A percentile compares a stretch with the other conserved stretches of the same genome.
Evolutionary conservation across 352 stramenopile genomes (phyloP).

Genomic region (Saprolegnia parasitica): DNA sequence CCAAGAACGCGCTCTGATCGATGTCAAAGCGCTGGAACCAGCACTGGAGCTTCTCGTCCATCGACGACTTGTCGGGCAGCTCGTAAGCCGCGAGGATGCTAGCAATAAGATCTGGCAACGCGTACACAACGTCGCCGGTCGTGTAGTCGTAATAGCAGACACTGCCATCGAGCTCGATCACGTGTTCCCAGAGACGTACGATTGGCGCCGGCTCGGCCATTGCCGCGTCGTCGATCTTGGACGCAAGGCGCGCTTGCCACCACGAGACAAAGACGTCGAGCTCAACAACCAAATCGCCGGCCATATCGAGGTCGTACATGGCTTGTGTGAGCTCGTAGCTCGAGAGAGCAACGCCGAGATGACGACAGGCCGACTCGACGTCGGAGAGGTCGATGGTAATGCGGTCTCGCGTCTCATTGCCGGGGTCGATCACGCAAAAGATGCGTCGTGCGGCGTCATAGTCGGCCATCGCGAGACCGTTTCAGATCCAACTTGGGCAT

Average conservation of each 20-base stretch:
- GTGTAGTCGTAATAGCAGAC: conserved; percentile 50
- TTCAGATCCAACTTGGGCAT: too few species aligned
- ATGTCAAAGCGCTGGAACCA: conserved; percentile 1
- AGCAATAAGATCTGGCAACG: conserved; percentile 38
- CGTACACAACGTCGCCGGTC: conserved; percentile 52
- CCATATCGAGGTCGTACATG: conserved; percentile 47
- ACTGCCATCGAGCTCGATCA: conserved; percentile 30
- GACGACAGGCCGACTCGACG: not conserved
- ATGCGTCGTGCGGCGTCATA: too few species aligned
- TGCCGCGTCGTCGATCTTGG: conserved; percentile 17
- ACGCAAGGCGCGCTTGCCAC: conserved; percentile 36
- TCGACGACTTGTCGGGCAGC: conserved; percentile 14
- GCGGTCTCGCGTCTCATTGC: too few species aligned
- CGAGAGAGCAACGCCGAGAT: conserved; percentile 5
- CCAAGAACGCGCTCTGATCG: conserved; percentile 14
- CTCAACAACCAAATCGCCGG: conserved; percentile 52
- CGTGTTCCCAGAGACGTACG: conserved; percentile 47
- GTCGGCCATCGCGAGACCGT: too few species aligned
- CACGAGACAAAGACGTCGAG: conserved; percentile 51
- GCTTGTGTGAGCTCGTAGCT: conserved; percentile 23
- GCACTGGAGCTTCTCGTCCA: conserved; percentile 1
- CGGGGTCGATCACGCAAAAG: too few species aligned
- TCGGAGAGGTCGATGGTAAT: conserved; percentile 2
- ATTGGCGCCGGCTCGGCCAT: conserved; percentile 29
- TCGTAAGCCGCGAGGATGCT: not conserved